Evolutionary conservation across 1,284 basidiomycete genomes (phyloP).

Genomic region (Rhodotorula glutinis): DNA sequence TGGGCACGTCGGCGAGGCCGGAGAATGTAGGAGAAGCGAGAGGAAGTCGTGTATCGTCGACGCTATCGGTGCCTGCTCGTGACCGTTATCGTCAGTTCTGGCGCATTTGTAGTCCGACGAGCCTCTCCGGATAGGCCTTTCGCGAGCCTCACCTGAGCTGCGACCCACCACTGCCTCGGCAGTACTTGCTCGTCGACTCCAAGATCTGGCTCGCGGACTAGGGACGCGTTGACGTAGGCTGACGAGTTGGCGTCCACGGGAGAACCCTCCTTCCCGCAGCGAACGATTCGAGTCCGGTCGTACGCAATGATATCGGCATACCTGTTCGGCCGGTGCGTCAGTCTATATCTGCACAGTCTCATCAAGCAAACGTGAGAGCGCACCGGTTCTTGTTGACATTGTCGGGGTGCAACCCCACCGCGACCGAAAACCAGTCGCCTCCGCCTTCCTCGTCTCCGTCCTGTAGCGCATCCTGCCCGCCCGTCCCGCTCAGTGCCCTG

Average conservation of each 20-base stretch:
- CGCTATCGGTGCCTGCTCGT: slow-evolving; percentile 60
- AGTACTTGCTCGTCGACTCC: slow-evolving; percentile 42
- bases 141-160: slow-evolving; percentile 57
- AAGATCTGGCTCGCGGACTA: slow-evolving; percentile 68
- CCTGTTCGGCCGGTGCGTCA: slow-evolving; percentile 43
- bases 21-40: slow-evolving; percentile 55
- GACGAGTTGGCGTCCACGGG: not conserved
- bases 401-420: not conserved
- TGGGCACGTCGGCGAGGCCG: slow-evolving; percentile 5
- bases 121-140: no score
- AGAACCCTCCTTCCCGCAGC: slow-evolving; percentile 40
- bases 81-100: not conserved
- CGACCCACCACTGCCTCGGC: slow-evolving; percentile 67
- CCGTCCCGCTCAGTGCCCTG: not conserved
- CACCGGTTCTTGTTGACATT: slow-evolving; percentile 21
- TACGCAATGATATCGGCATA: slow-evolving; percentile 71
- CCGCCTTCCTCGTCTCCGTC: no score
- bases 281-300: slow-evolving; percentile 67
- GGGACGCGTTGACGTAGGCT: slow-evolving; percentile 74
- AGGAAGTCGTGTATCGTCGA: slow-evolving; percentile 69
- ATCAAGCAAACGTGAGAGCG: not conserved
- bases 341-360: no score
- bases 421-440: not conserved
- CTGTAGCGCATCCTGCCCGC: not conserved
- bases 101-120: no score